Base-by-base conservation (phyloP, 768 basidiomycete genomes). In the Mycena crocata region DNA sequence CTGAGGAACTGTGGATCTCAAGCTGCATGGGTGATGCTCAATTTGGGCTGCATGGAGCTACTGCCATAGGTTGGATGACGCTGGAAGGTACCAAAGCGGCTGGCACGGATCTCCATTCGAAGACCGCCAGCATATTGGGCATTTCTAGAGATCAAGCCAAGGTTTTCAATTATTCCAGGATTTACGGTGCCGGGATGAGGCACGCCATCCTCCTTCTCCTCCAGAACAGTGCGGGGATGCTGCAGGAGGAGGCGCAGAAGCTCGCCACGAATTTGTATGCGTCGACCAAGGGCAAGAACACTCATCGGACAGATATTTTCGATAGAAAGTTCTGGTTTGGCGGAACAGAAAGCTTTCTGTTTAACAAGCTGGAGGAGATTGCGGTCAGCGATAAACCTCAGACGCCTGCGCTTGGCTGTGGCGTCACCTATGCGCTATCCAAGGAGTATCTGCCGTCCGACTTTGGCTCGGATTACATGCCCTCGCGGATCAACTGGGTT, bases 1-100 rank as follows among this genome's bases (percentile, higher is more conserved):
- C 95, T 50, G 97, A 99, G 80, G 98, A 99, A 78, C 83, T 99
- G 26, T 99, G 98, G 98, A 99, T 99, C 69, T 97, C 96, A 23
- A 96, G 94, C 73, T 94, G 95, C 65, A 97, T 99, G 94, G 97
- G 97, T 0, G 98, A 99, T 74, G 94, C 96, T 0, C 97, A 99
- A 78, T 98, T 99, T 77, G 98, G 97, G 12, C 77, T 97, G 62
- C 96, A 99, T 71, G 97, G 97, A 14, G 95, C 96, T 14, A 96
- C 96, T 3, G 96, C 97, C 2, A 90, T 99, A 45, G 97, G 98
- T 4, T 99, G 97, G 97, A 99, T 99, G 97, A 98, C 96, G 19
- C 86, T 99, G 31, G 98, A 99, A 77, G 96, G 98, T 1, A 97
- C 96, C 19, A 99, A 99, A 79, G 86, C 90, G 0, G 91, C 93